Evolutionary conservation across 2,329 filamentous ascomycete species (phyloP).

Genomic region (Beauveria medogensis): DNA sequence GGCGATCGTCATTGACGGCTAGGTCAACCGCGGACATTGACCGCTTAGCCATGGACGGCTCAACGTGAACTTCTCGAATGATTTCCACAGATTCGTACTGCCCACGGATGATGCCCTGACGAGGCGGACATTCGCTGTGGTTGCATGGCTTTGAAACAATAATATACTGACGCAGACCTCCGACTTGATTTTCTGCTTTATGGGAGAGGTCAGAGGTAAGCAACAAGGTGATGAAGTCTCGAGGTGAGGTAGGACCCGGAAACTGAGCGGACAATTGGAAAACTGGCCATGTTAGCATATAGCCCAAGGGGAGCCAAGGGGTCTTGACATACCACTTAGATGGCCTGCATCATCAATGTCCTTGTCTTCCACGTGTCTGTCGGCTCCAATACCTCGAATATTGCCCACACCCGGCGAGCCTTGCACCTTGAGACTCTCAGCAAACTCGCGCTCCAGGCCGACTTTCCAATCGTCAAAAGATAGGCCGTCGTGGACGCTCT

Average conservation of each 20-base stretch:
- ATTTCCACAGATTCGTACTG: slow-evolving; percentile 88
- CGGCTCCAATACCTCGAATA: slow-evolving; percentile 78
- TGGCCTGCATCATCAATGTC: slow-evolving; percentile 50
- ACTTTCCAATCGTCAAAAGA: slow-evolving; percentile 70
- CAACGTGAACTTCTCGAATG: slow-evolving; percentile 69
- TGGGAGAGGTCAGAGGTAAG: slow-evolving; percentile 55
- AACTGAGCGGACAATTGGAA: slow-evolving; percentile 86
- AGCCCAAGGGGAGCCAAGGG: slow-evolving; percentile 11
- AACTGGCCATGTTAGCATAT: slow-evolving; percentile 38
- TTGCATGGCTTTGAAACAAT: slow-evolving; percentile 78
- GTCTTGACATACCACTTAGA: slow-evolving; percentile 45
- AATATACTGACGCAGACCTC: slow-evolving; percentile 64
- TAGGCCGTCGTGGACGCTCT: slow-evolving; percentile 73
- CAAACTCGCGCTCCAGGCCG: slow-evolving; percentile 72
- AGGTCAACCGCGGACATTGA: slow-evolving; percentile 27
- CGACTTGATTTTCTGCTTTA: slow-evolving; percentile 20
- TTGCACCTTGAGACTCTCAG: slow-evolving; percentile 64
- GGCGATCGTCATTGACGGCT: slow-evolving; percentile 3
- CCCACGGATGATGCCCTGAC: slow-evolving; percentile 70
- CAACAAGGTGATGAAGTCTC: slow-evolving; percentile 79
- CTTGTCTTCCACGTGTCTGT: slow-evolving; percentile 60
- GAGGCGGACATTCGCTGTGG: slow-evolving; percentile 64
- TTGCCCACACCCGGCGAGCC: slow-evolving; percentile 63
- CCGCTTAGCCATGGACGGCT: slow-evolving; percentile 27
- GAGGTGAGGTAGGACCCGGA: slow-evolving; percentile 75